A percentile compares a stretch with the other conserved stretches of the same genome.
Evolutionary conservation across 352 stramenopile genomes (phyloP).

Genomic region (Pythium utonaiense): DNA sequence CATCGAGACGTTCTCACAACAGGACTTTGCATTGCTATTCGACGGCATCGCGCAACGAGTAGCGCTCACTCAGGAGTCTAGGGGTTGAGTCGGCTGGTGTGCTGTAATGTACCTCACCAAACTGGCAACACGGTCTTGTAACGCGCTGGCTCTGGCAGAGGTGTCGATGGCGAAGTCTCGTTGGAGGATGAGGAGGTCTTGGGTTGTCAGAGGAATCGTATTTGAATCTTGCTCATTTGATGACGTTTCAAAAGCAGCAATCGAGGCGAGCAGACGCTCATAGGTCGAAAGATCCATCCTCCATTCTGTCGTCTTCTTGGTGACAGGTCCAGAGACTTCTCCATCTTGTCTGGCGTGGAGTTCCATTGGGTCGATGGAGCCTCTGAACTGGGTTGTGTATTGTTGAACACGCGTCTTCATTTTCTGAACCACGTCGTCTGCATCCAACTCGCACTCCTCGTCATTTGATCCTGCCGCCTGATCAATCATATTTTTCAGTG

Average conservation of each 20-base stretch:
- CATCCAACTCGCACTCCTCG: neutral
- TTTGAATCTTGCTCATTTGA: neutral
- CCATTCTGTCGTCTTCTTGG: neutral
- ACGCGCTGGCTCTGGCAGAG: neutral
- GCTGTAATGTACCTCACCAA: neutral
- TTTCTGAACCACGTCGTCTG: constrained; percentile 8
- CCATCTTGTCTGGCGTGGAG: neutral
- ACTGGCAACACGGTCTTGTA: neutral
- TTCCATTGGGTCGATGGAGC: constrained; percentile 5
- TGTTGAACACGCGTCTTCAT: constrained; percentile 18
- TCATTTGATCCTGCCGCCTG: neutral
- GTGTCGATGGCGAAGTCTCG: neutral
- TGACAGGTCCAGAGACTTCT: neutral
- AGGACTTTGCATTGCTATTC: constrained; percentile 11
- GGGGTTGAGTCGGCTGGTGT: neutral
- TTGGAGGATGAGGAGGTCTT: neutral
- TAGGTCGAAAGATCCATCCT: neutral
- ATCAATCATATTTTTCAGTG: constrained; percentile 8
- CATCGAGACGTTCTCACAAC: constrained; percentile 22
- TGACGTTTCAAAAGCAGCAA: neutral
- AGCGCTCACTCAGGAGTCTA: neutral
- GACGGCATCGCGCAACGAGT: constrained; percentile 14
- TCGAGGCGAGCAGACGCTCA: neutral
- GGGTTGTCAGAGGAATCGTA: neutral
- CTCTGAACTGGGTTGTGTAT: constrained; percentile 9